Evolutionary conservation across 2,329 filamentous ascomycete genomes (phyloP), one percentile per base, ranked within the genome.

Genomic region (Exophiala dermatitidis): DNA sequence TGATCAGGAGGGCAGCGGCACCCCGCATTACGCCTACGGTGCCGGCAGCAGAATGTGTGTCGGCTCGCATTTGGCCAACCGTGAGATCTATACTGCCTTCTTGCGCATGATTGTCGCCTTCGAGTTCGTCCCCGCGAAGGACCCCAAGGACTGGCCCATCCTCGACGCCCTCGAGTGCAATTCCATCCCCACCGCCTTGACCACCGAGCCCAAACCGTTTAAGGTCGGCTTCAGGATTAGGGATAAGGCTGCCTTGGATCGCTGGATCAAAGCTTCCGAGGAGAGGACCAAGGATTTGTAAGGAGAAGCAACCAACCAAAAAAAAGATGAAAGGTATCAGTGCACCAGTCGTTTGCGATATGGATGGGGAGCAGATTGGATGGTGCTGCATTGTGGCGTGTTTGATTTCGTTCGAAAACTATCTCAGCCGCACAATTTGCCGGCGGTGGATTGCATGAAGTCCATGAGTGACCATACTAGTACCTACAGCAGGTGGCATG

Each of bases 41-140:
- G 80, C 81, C 0, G 82, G 82, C 1, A 78, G 77, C 2, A 73
- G 82, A 36, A 83, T 84, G 76, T 85, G 82, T 62, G 78, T 77
- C 0, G 82, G 82, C 12, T 79, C 76, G 1, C 81, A 83, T 59
- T 72, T 85, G 5, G 82, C 78, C 2, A 83, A 83, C 64, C 75
- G 82, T 1, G 79, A 84, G 63, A 74, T 84, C 0, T 85, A 77
- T 67, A 80, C 78, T 1, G 78, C 78, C 0, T 82, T 80, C 55
- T 68, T 83, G 32, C 73, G 82, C 0, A 67, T 84, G 37, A 77
- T 84, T 55, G 77, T 74, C 0, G 79, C 80, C 0, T 84, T 84
- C 60, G 67, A 76, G 29, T 77, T 84, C 52, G 68, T 74, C 1
- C 72, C 75, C 0, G 71, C 77, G 0, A 69, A 72, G 42, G 65